Conservation (phyloP, 108 stramenopile species). For the Cylindrotheca fusiformis region DNA sequence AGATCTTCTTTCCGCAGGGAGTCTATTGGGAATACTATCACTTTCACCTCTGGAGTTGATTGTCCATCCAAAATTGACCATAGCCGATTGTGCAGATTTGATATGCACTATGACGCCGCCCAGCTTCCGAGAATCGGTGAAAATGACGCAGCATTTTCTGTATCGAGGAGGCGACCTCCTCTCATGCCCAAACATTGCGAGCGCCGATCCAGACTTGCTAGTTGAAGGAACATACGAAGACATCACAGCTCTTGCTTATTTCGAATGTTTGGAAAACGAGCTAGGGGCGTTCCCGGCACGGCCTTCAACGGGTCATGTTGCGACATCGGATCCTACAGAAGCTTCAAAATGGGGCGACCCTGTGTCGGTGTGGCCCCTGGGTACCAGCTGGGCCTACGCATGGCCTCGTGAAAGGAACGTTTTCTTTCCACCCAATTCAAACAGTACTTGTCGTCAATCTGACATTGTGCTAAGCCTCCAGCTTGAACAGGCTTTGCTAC, state of each 20-base stretch:
- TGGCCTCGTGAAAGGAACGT: conserved; percentile 18
- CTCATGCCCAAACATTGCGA: neutral
- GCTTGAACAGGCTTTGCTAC: neutral
- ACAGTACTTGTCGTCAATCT: neutral
- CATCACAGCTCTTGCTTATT: conserved; percentile 24
- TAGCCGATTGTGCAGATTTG: neutral
- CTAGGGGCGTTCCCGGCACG: neutral
- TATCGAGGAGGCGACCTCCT: conserved; percentile 13
- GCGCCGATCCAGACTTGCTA: conserved; percentile 30
- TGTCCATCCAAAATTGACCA: neutral
- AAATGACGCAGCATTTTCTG: conserved; percentile 13
- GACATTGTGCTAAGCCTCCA: neutral
- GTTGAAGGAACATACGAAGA: conserved; percentile 32
- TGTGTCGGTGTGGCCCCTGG: conserved; percentile 38
- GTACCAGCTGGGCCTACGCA: conserved; percentile 17
- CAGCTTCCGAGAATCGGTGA: conserved; percentile 10
- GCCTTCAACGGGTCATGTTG: conserved; percentile 41
- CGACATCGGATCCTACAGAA: conserved; percentile 23
- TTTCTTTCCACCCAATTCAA: conserved; percentile 6
- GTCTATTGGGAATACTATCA: no score
- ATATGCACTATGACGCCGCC: conserved; percentile 9
- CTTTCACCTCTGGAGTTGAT: neutral
- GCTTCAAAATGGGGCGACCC: conserved; percentile 29
- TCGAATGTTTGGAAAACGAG: conserved; percentile 18
- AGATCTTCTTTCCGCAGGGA: no score